Conservation (phyloP, 768 basidiomycete genomes). For the Boletus subparvulus region DNA sequence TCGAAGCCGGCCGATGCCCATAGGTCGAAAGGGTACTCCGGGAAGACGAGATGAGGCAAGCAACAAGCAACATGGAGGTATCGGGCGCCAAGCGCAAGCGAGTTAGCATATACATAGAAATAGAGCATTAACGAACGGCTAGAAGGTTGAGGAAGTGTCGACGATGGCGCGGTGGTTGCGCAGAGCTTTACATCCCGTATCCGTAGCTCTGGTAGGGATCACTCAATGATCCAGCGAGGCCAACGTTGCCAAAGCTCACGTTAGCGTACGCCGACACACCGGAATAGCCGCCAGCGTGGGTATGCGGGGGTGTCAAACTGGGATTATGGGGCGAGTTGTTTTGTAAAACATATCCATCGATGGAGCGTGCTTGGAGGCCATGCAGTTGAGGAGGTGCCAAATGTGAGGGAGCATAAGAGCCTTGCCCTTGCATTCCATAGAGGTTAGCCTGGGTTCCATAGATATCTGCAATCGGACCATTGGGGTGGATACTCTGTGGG, state of each 20-base stretch:
- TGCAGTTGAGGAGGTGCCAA: conserved; percentile 53
- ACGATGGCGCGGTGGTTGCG: conserved; percentile 29
- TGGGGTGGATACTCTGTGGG: conserved; percentile 49
- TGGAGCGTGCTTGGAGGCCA: conserved; percentile 64
- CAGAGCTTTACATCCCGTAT: conserved; percentile 68
- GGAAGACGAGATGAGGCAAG: conserved; percentile 40
- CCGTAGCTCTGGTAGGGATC: conserved; percentile 81
- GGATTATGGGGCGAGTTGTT: conserved; percentile 67
- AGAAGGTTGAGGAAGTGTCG: conserved; percentile 11
- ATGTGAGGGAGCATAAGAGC: conserved; percentile 58
- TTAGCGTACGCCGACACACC: conserved; percentile 53
- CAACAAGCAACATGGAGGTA: conserved; percentile 34
- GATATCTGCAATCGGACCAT: conserved; percentile 59
- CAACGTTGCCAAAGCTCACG: conserved; percentile 50
- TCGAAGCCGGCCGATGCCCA: conserved; percentile 38
- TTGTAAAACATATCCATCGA: conserved; percentile 82
- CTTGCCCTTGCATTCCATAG: conserved; percentile 58
- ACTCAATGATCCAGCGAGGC: conserved; percentile 53
- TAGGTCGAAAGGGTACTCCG: conserved; percentile 34
- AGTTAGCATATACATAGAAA: conserved; percentile 40
- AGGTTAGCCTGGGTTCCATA: conserved; percentile 63
- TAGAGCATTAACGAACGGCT: conserved; percentile 33
- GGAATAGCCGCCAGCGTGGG: conserved; percentile 55
- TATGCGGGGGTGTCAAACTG: conserved; percentile 56
- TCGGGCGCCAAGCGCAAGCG: conserved; percentile 34